A percentile compares a stretch with the other conserved stretches of the same genome.
Conservation (phyloP, 306 rosid genomes). For the Corylus avellana region DNA sequence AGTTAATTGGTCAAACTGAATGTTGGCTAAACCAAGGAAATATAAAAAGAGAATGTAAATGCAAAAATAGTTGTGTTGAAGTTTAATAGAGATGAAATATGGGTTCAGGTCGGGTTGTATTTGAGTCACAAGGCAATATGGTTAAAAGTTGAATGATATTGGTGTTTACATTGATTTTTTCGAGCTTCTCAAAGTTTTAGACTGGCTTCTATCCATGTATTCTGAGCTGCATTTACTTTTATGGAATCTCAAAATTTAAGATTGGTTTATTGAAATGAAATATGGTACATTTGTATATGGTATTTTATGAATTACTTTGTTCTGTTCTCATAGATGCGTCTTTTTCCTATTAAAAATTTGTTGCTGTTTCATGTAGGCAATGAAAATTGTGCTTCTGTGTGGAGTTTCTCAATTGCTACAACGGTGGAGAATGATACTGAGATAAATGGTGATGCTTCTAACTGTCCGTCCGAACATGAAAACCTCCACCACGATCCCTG, state of each 20-base stretch:
- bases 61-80: background rate
- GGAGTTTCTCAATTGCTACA: conserved; percentile 75
- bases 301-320: background rate
- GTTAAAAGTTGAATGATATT: background rate
- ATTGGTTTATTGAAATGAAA: conserved; percentile 2
- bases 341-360: conserved; percentile 10
- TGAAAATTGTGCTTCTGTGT: conserved; percentile 82
- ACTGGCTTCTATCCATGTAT: background rate
- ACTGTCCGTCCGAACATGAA: conserved; percentile 35
- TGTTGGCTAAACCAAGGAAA: background rate
- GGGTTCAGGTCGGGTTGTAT: background rate
- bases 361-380: conserved; percentile 49
- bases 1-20: background rate
- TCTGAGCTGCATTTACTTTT: background rate
- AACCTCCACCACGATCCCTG: conserved; percentile 27
- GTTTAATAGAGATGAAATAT: background rate
- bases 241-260: conserved; percentile 8
- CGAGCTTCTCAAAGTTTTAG: background rate
- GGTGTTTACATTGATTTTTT: background rate
- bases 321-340: conserved; percentile 1
- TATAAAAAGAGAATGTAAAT: background rate
- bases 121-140: background rate
- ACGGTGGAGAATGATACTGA: conserved; percentile 33
- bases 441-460: conserved; percentile 24
- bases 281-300: background rate